Conservation (phyloP, 23 red algal species). For the Gracilariopsis chorda region DNA sequence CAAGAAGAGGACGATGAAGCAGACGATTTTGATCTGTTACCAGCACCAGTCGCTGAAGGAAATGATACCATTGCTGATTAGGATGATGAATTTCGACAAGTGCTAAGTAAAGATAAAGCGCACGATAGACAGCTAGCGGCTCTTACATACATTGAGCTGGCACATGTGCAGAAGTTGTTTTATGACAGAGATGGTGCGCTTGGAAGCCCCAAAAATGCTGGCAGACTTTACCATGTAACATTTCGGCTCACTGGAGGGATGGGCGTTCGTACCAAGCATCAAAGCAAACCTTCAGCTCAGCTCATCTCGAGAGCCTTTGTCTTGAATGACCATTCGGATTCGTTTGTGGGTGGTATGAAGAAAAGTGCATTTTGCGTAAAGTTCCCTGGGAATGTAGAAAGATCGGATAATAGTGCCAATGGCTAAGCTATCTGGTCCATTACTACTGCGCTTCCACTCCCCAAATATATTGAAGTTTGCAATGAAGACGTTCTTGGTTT, state of each 20-base stretch:
- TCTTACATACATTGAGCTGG: conserved; percentile 1
- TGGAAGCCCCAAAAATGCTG: neutral
- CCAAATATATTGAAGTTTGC: conserved; percentile 55
- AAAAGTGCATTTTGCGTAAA: too few species aligned
- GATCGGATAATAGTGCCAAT: too few species aligned
- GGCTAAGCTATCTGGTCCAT: too few species aligned
- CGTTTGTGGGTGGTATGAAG: too few species aligned
- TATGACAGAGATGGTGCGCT: conserved; percentile 49
- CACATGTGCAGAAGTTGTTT: neutral
- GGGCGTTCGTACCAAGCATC: conserved; percentile 72
- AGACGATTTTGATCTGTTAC: neutral
- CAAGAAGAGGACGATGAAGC: neutral
- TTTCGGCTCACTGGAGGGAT: conserved; percentile 36
- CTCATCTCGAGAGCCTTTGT: conserved; percentile 44
- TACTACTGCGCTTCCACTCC: conserved; percentile 2
- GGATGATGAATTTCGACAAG: neutral
- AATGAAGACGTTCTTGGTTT: conserved; percentile 78
- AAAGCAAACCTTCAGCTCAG: conserved; percentile 52
- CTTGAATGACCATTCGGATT: too few species aligned
- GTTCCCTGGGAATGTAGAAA: too few species aligned
- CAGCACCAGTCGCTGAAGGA: neutral
- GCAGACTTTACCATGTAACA: neutral
- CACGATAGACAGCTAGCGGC: neutral
- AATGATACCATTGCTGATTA: neutral
- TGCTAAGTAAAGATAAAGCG: neutral